Evolutionary conservation across 192 early-diverging fungal genomes (phyloP), one percentile per base, ranked within the genome.

Genomic region (Radiomyces spectabilis): DNA sequence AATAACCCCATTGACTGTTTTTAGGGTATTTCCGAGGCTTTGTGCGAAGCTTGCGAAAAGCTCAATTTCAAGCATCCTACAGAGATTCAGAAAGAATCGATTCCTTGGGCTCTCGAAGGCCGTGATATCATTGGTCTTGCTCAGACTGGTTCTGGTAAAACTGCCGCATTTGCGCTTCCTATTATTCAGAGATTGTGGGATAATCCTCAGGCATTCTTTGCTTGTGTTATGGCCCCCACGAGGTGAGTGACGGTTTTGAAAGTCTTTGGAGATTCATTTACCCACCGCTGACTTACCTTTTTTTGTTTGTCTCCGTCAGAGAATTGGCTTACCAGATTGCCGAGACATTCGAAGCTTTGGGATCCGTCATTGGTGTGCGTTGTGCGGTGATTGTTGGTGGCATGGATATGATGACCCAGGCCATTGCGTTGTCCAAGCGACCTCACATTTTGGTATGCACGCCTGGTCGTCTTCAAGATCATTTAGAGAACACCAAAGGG

Each of bases 401-500:
- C 29, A 93, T 96, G 90, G 93, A 97, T 65, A 89, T 95, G 88
- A 97, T 97, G 80, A 75, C 86, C 9, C 94, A 98, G 66, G 72
- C 89, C 9, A 96, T 96, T 59, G 92, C 92, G 5, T 73, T 98
- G 3, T 91, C 91, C 12, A 95, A 93, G 57, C 91, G 91, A 52
- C 95, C 95, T 7, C 95, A 98, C 61, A 75, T 98, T 18, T 78
- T 98, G 19, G 86, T 98, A 38, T 93, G 91, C 63, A 98, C 95
- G 2, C 95, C 95, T 9, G 95, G 95, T 12, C 84, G 95, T 42
- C 64, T 98, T 57, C 86, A 93, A 48, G 95, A 97, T 66, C 95
- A 97, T 60, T 66, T 98, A 59, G 93, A 98, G 68, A 97, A 98
- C 73, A 98, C 95, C 15, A 98, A 98, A 60, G 95, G 95, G 18